Percentiles rank a stretch among this genome's conserved stretches.
phyloP scores from a whole-genome alignment of 768 basidiomycete species.

The Lentinula boryana region DNA sequence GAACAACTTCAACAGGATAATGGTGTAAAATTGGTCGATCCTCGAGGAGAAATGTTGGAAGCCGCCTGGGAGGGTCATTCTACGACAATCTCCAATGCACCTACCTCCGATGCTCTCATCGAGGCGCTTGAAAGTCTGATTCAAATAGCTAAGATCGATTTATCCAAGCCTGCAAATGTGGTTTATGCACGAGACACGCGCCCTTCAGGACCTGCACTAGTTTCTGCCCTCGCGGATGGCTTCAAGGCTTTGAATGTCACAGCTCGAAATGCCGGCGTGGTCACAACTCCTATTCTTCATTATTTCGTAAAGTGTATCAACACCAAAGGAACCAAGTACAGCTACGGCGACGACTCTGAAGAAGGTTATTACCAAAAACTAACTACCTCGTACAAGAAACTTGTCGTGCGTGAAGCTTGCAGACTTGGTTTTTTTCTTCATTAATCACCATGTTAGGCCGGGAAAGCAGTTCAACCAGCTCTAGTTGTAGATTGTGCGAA shows the following conservation, averaged over 20 bases:
- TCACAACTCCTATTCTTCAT: slow-evolving; percentile 93
- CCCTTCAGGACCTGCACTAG: slow-evolving; percentile 73
- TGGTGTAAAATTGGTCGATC: slow-evolving; percentile 97
- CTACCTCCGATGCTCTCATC: slow-evolving; percentile 69
- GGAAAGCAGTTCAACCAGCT: slow-evolving; percentile 48
- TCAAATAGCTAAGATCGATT: slow-evolving; percentile 62
- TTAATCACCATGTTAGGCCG: slow-evolving; percentile 34
- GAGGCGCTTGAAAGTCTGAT: slow-evolving; percentile 58
- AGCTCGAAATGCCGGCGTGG: slow-evolving; percentile 71
- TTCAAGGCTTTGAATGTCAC: slow-evolving; percentile 67
- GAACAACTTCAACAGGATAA: slow-evolving; percentile 64
- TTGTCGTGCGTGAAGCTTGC: slow-evolving; percentile 57
- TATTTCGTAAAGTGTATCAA: slow-evolving; percentile 91
- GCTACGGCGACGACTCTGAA: slow-evolving; percentile 75
- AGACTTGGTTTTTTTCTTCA: slow-evolving; percentile 1
- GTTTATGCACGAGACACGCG: slow-evolving; percentile 94
- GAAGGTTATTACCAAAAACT: slow-evolving; percentile 85
- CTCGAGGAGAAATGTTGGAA: slow-evolving; percentile 96
- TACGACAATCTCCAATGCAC: slow-evolving; percentile 80
- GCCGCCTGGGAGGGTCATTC: slow-evolving; percentile 88
- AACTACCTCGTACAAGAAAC: slow-evolving; percentile 73
- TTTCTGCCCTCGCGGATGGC: slow-evolving; percentile 77
- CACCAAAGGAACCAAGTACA: slow-evolving; percentile 70
- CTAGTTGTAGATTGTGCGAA: slow-evolving; percentile 97
- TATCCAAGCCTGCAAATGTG: slow-evolving; percentile 72